A percentile compares a stretch with the other conserved stretches of the same genome.
Evolutionary conservation across 2,329 filamentous ascomycete species (phyloP).

Genomic region (Verticillium albo-atrum): DNA sequence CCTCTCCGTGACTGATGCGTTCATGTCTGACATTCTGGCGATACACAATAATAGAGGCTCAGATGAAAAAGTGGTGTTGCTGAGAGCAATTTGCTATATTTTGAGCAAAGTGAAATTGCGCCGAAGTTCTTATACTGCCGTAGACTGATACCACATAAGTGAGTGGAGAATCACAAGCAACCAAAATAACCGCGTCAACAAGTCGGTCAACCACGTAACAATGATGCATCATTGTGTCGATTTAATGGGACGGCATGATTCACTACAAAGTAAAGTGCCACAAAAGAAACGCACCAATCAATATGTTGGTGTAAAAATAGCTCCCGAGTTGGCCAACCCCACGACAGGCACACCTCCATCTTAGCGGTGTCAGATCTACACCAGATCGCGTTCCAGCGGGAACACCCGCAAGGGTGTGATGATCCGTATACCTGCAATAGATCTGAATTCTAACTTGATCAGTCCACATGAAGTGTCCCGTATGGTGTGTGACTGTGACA

Average conservation of each 20-base stretch:
- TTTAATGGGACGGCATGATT: background rate
- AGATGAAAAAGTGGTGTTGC: background rate
- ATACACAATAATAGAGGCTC: background rate
- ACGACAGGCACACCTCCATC: background rate
- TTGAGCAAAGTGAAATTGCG: background rate
- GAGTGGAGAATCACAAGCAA: background rate
- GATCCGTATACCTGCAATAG: background rate
- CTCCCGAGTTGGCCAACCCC: background rate
- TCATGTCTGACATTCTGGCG: conserved; percentile 62
- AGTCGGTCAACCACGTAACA: background rate
- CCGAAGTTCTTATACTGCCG: background rate
- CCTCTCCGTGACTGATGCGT: conserved; percentile 60
- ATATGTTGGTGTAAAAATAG: background rate
- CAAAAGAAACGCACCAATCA: background rate
- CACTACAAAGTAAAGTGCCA: background rate
- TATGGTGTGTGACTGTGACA: background rate
- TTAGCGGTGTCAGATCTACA: background rate
- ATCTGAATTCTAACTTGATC: background rate
- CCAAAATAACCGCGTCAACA: background rate
- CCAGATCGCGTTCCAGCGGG: background rate
- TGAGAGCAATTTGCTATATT: background rate
- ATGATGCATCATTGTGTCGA: background rate
- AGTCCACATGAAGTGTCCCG: background rate
- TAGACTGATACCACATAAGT: too few species aligned
- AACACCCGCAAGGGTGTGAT: background rate